Conservation (phyloP, 1,284 basidiomycete genomes). For the Irpex lacteus region DNA sequence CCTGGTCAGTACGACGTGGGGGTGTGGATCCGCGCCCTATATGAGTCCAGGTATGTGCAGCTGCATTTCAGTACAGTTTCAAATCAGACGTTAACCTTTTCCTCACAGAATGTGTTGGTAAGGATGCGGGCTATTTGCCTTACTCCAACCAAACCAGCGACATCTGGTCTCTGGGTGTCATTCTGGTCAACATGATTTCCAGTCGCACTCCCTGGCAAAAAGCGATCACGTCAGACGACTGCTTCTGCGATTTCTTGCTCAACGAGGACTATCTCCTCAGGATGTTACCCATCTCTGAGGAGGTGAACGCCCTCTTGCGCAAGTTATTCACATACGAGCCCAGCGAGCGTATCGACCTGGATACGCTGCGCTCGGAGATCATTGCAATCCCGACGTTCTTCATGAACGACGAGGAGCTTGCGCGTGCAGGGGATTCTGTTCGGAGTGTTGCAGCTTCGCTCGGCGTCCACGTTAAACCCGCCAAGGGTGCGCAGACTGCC, state of each 20-base stretch:
- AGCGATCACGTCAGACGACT: conserved; percentile 71
- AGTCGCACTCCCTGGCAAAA: conserved; percentile 86
- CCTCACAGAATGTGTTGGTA: conserved; percentile 27
- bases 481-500: neutral
- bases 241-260: conserved; percentile 44
- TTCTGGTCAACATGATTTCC: conserved; percentile 72
- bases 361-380: conserved; percentile 60
- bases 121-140: conserved; percentile 16
- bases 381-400: conserved; percentile 66
- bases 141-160: conserved; percentile 82
- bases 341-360: conserved; percentile 52
- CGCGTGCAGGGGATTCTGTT: conserved; percentile 10
- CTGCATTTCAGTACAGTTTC: neutral
- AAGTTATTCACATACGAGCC: conserved; percentile 58
- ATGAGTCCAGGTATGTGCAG: conserved; percentile 51
- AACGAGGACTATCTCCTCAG: conserved; percentile 68
- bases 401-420: conserved; percentile 52
- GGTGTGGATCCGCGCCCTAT: conserved; percentile 51
- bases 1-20: conserved; percentile 47
- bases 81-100: neutral
- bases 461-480: neutral
- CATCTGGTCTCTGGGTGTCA: conserved; percentile 79
- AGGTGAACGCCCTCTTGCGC: conserved; percentile 55
- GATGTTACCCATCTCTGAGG: conserved; percentile 70
- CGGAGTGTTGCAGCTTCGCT: conserved; percentile 13